These are phyloP conservation scores for Aspergillus sclerotioniger DNA, from an alignment of 495 filamentous ascomycete species.

Conservation along the genomic window DNA sequence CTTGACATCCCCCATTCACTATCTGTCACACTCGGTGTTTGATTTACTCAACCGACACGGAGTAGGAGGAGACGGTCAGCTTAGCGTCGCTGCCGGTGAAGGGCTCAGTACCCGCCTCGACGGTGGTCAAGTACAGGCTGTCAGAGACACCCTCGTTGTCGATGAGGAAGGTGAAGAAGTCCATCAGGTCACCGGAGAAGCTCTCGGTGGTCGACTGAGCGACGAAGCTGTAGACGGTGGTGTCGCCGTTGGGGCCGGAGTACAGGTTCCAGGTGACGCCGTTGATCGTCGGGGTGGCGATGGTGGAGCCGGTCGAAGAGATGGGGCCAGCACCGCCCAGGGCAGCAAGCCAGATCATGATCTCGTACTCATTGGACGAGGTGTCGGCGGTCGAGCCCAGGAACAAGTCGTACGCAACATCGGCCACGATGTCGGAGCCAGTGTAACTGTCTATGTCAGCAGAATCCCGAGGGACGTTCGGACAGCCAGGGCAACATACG, in stretches of 20 bases:
- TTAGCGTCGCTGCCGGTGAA: conserved; percentile 44
- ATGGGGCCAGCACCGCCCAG: conserved; percentile 63
- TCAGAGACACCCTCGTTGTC: conserved; percentile 46
- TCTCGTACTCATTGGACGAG: conserved; percentile 54
- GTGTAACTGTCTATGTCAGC: conserved; percentile 46
- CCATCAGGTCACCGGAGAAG: conserved; percentile 55
- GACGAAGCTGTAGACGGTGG: conserved; percentile 62
- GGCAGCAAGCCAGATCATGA: conserved; percentile 70
- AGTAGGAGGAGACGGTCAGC: conserved; percentile 40
- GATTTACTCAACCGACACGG: conserved; percentile 39
- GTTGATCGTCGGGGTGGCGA: conserved; percentile 53
- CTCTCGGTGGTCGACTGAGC: conserved; percentile 42
- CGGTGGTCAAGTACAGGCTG: conserved; percentile 53
- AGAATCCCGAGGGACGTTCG: background rate
- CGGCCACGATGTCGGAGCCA: conserved; percentile 51
- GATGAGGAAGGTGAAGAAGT: conserved; percentile 58
- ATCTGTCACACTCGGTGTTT: conserved; percentile 1
- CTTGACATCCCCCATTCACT: background rate
- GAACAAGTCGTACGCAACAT: conserved; percentile 69
- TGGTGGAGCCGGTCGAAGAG: conserved; percentile 52
- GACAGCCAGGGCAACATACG: conserved; percentile 29
- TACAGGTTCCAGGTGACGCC: conserved; percentile 54
- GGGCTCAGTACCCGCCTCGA: conserved; percentile 58
- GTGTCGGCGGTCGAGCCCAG: conserved; percentile 45
- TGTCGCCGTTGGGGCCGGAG: conserved; percentile 53